phyloP scores from a whole-genome alignment of 1,139 yeast species.

The Lodderomyces jiufengensis region DNA sequence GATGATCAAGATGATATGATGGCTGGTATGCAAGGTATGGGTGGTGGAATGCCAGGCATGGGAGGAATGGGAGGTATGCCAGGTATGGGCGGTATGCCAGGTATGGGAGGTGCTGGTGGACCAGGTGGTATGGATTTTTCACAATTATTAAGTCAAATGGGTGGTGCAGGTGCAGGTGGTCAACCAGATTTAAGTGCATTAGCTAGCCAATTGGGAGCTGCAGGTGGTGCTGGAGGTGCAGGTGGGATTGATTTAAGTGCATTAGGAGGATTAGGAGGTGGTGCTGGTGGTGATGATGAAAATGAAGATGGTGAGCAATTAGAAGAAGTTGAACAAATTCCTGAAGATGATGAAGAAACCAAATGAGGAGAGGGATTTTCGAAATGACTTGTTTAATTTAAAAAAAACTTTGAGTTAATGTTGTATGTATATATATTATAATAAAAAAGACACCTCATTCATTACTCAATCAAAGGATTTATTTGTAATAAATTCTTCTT shows the following conservation, averaged over 20 bases:
- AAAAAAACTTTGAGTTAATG: no score
- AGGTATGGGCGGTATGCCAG: conserved; percentile 28
- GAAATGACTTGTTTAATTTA: no score
- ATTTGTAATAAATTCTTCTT: no score
- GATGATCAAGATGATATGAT: conserved; percentile 44
- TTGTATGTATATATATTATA: no score
- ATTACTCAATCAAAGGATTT: no score
- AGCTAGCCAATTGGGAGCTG: conserved; percentile 21
- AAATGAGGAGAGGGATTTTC: no score
- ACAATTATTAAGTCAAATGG: conserved; percentile 47
- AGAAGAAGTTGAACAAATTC: neutral
- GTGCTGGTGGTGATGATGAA: neutral
- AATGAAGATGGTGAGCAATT: conserved; percentile 1
- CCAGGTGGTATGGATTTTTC: no score
- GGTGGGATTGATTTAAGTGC: no score
- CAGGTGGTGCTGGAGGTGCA: conserved; percentile 29
- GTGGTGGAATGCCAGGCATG: conserved; percentile 23
- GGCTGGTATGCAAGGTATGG: conserved; percentile 28
- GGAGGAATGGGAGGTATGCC: conserved; percentile 28
- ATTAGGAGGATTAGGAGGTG: no score
- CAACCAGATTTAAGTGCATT: conserved; percentile 5
- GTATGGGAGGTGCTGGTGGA: conserved; percentile 20
- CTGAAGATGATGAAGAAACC: neutral
- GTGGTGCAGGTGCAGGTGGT: conserved; percentile 29
- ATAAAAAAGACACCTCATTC: no score